Percentiles rank a stretch among this genome's conserved stretches.
phyloP scores from a whole-genome alignment of 1,284 basidiomycete genomes.

The Acaromyces ingoldii region DNA sequence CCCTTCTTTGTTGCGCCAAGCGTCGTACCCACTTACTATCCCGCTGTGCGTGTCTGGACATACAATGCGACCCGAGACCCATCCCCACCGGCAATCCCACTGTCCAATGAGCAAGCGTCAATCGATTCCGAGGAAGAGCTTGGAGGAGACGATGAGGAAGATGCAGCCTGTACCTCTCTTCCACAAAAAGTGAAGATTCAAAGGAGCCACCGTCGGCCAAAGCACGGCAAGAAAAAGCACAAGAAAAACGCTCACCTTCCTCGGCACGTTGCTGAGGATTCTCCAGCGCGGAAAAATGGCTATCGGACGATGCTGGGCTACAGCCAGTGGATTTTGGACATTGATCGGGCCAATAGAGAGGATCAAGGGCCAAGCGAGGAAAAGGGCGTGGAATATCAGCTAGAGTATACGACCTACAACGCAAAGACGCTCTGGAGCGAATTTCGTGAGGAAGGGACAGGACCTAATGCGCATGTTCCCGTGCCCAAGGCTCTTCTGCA shows the following conservation, averaged over 20 bases:
- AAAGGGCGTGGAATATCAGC: slow-evolving; percentile 21
- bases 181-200: slow-evolving; percentile 40
- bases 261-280: slow-evolving; percentile 62
- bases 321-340: slow-evolving; percentile 72
- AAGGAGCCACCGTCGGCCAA: not conserved
- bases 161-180: slow-evolving; percentile 25
- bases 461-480: slow-evolving; percentile 13
- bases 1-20: slow-evolving; percentile 39
- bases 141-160: slow-evolving; percentile 25
- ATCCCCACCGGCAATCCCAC: slow-evolving; percentile 9
- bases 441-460: slow-evolving; percentile 7
- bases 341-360: slow-evolving; percentile 58
- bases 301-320: slow-evolving; percentile 72
- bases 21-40: slow-evolving; percentile 82
- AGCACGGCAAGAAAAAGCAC: slow-evolving; percentile 7
- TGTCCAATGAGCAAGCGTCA: slow-evolving; percentile 9
- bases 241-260: slow-evolving; percentile 56
- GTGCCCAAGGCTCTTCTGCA: slow-evolving; percentile 67
- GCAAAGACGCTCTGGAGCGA: slow-evolving; percentile 36
- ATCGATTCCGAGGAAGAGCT: slow-evolving; percentile 17
- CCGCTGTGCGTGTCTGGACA: slow-evolving; percentile 72
- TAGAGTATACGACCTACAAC: slow-evolving; percentile 47
- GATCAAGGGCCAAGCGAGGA: not conserved
- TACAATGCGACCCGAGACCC: slow-evolving; percentile 43
- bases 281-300: slow-evolving; percentile 68